A percentile compares a stretch with the other conserved stretches of the same genome.
Conservation (phyloP, 2,329 filamentous ascomycete genomes). For the Trichoderma polysporum region DNA sequence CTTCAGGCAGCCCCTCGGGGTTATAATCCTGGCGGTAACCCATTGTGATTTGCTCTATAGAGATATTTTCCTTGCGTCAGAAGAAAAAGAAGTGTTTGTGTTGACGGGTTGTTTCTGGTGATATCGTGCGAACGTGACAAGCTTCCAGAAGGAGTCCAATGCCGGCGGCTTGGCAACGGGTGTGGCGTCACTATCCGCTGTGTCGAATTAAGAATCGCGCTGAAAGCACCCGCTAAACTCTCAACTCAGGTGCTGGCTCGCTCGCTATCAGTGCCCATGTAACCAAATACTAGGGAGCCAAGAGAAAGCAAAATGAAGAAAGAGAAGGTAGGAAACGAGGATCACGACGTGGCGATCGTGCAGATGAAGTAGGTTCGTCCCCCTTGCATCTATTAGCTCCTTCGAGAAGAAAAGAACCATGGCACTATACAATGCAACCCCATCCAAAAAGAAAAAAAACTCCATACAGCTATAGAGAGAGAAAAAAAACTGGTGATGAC, state of each 20-base stretch:
- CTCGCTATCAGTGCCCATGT: neutral
- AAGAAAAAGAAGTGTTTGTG: neutral
- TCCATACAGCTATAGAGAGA: neutral
- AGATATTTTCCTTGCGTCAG: neutral
- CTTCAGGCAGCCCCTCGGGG: neutral
- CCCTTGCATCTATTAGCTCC: constrained; percentile 9
- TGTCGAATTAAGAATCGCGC: neutral
- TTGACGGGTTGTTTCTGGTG: neutral
- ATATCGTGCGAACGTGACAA: neutral
- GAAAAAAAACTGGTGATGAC: constrained; percentile 10
- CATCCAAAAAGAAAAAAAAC: neutral
- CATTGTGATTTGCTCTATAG: neutral
- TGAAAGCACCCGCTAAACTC: neutral
- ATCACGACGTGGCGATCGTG: neutral
- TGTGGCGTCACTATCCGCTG: constrained; percentile 15
- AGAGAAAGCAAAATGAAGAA: neutral
- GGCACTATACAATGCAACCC: constrained; percentile 1
- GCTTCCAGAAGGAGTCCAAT: constrained; percentile 12
- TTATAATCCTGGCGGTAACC: neutral
- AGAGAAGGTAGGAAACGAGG: neutral
- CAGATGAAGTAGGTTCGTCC: constrained; percentile 5
- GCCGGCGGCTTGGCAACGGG: constrained; percentile 9
- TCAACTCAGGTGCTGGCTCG: neutral
- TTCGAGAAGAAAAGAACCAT: constrained; percentile 18
- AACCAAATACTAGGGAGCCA: neutral